Base-by-base conservation (phyloP, 2,329 filamentous ascomycete species). In the Akanthomyces lecanii region DNA sequence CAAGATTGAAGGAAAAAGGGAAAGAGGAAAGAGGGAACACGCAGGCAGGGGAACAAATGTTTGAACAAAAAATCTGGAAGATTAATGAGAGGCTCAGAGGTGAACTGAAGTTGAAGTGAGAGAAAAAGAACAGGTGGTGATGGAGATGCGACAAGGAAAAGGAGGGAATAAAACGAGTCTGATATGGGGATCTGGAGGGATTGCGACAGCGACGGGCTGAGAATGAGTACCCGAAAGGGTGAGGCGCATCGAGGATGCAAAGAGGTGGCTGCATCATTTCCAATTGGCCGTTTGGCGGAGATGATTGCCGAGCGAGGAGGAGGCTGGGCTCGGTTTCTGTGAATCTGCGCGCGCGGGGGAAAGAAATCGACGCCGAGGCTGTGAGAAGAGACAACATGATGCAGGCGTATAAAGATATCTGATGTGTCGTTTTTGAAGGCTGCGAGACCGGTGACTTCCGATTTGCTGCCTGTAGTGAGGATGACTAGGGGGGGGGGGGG, bases 81-180 rank as follows among this genome's bases (percentile, higher is more conserved):
- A 36, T 54, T 3, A 61, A 61, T 4, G 58, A 61, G 58, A 61
- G 58, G 42, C 48, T 53, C 58, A 61, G 58, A 61, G 50, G 36
- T 52, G 33, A 50, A 51, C 44, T 47, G 18, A n/a, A 33, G 48
- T 30, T 12, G 10, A 51, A 51, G 21, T n/a, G 25, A 38, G 14
- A 45, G 44, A 23, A 10, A 10, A 48, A 38, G 12, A 25, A 7
- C 18, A 60, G n/a, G 44, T 47, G 33, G 14, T 25, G 30, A 33
- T 30, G 28, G 18, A 42, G n/a, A 25, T 23, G 28, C 18, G 5
- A 5, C 25, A 44, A 33, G 28, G 57, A 23, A 11, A 25, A 28
- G 7, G 18, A 45, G 16, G 38, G 18, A n/a, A 21, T 50, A 33
- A 44, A 33, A 28, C 38, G 23, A 23, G 30, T 40, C 12, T 40